These are phyloP conservation scores for Claviceps fusiformis DNA, from an alignment of 2,329 filamentous ascomycete genomes.

Conservation along the genomic window DNA sequence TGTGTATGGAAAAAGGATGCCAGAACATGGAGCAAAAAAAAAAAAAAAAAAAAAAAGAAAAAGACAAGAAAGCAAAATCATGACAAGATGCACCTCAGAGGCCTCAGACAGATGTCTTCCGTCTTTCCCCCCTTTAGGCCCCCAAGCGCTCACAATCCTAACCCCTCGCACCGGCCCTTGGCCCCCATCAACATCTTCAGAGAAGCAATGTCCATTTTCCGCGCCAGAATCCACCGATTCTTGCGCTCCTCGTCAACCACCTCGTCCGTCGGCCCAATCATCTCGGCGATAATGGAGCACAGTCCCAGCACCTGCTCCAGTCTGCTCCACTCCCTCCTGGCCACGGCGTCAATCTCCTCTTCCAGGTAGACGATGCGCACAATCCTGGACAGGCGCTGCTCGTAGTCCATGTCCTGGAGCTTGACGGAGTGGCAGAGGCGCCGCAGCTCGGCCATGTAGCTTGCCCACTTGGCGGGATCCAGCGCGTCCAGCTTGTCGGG, in stretches of 20 bases:
- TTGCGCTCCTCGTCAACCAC: conserved; percentile 3
- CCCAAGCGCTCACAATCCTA: background rate
- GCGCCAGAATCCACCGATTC: conserved; percentile 13
- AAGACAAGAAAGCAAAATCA: background rate
- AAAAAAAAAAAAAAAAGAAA: no score
- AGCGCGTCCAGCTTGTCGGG: background rate
- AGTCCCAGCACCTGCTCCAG: conserved; percentile 13
- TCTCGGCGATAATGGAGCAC: conserved; percentile 15
- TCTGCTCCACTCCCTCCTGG: conserved; percentile 13
- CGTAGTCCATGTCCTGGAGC: conserved; percentile 8
- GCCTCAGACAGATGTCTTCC: no score
- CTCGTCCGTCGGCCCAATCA: conserved; percentile 13
- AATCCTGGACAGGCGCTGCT: conserved; percentile 12
- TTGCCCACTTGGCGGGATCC: conserved; percentile 7
- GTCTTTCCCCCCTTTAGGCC: no score
- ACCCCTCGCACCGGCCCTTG: background rate
- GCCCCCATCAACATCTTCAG: conserved; percentile 11
- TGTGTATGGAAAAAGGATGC: no score
- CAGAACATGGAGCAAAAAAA: no score
- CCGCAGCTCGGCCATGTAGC: conserved; percentile 13
- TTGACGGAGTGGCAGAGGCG: conserved; percentile 6
- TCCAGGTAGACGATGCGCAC: conserved; percentile 13
- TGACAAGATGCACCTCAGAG: no score
- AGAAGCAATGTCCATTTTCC: conserved; percentile 13
- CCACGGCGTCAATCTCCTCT: conserved; percentile 16